A percentile compares a stretch with the other conserved stretches of the same genome.
These are phyloP conservation scores for Rhodotorula taiwanensis DNA, from an alignment of 768 basidiomycete species.

Conservation along the genomic window DNA sequence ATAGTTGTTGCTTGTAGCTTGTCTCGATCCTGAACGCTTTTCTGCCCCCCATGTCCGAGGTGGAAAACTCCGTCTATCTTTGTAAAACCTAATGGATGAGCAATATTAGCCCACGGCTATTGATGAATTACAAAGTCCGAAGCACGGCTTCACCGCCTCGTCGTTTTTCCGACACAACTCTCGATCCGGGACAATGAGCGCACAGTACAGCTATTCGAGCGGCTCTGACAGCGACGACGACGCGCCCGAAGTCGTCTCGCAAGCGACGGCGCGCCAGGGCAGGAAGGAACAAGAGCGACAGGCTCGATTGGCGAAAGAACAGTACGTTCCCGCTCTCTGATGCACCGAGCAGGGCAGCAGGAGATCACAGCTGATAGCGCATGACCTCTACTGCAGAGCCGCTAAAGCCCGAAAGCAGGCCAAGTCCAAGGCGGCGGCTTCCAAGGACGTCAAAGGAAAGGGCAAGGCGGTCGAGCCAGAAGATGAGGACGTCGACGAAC, in stretches of 20 bases:
- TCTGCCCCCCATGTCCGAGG: no score
- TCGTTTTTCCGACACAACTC: no score
- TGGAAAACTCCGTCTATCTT: no score
- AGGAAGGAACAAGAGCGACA: slow-evolving; percentile 2
- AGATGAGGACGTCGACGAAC: neutral
- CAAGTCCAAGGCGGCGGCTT: neutral
- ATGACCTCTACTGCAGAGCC: neutral
- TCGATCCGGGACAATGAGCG: slow-evolving; percentile 5
- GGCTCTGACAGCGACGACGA: slow-evolving; percentile 13
- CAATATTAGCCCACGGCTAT: no score
- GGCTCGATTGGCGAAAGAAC: slow-evolving; percentile 4
- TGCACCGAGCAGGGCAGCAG: no score
- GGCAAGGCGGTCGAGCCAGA: slow-evolving; percentile 1
- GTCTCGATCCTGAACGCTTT: no score
- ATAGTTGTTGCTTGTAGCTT: no score
- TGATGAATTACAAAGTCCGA: no score
- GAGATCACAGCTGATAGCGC: no score
- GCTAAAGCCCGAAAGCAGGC: neutral
- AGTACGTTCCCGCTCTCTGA: neutral
- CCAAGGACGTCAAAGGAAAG: slow-evolving; percentile 18
- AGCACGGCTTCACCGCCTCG: neutral
- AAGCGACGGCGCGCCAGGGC: slow-evolving; percentile 16
- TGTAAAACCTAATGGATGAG: no score
- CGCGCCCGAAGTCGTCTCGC: slow-evolving; percentile 32
- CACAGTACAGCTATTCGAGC: slow-evolving; percentile 2